Base-by-base conservation (phyloP, 2,329 filamentous ascomycete species). In the Helminthosporium solani region DNA sequence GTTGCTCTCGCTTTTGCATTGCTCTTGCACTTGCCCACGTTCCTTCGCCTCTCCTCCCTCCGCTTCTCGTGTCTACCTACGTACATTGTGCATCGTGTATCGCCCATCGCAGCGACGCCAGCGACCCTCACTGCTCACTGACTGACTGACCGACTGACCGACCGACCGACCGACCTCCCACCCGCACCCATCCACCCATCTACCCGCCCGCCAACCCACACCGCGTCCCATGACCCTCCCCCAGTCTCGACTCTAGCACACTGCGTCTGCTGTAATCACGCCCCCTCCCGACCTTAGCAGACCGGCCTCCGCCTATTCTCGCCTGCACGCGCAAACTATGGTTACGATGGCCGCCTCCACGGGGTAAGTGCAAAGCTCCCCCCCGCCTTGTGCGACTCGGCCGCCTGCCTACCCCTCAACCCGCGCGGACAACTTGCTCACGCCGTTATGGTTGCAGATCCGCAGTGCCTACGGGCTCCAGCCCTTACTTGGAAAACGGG, bases 401-500 rank as follows among this genome's bases (percentile, higher is more conserved):
- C 31, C 36, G 38, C 44, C 38, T 45, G 44, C 44, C 46, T 16
- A 39, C 48, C 40, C 23, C 42, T 34, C 39, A 25, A 36, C 36
- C 33, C 39, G 41, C 46, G 44, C 33, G 16, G 33, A 23, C n/a
- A 28, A 34, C 28, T 43, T 16, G 20, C 36, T 28, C 11, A 39
- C 20, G 8, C 20, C 28, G 36, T 25, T n/a, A 18, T 8, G 19
- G 12, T 19, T 35, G 28, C 61, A 71, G 68, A 56, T 46, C 67
- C 61, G 66, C 68, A 55, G 64, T 70, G 53, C 64, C 66, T 54
- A 61, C 66, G 49, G 69, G 62, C 34, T 70, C 75, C 47, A 67
- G 67, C 52, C 75, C 81, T 57, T 79, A 80, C 52, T 49, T 60
- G 59, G 85, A 88, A 64, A 85, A 90, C 70, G 85, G 82, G 16